Evolutionary conservation across 177 flowering plant genomes (phyloP).

Genomic region (Tripterygium wilfordii): DNA sequence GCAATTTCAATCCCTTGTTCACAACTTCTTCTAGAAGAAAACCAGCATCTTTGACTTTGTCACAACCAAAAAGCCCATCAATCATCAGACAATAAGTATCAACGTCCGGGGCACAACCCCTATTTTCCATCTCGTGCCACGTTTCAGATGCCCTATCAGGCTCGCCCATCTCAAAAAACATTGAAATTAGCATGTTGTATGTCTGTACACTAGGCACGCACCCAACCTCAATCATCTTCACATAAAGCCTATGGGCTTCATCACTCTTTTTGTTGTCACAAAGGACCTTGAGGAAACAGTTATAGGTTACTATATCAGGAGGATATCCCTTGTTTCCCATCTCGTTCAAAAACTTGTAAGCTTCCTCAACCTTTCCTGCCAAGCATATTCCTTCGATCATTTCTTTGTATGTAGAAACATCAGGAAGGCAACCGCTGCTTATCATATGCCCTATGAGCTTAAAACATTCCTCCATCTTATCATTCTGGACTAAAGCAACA

Average conservation of each 20-base stretch:
- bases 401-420: conserved; percentile 87
- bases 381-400: conserved; percentile 83
- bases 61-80: conserved; percentile 75
- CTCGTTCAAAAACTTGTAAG: conserved; percentile 81
- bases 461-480: conserved; percentile 71
- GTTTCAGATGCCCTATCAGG: conserved; percentile 72
- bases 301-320: conserved; percentile 86
- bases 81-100: conserved; percentile 85
- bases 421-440: conserved; percentile 80
- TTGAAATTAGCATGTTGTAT: conserved; percentile 72
- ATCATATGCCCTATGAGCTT: conserved; percentile 64
- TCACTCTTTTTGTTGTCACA: conserved; percentile 66
- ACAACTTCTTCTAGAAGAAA: conserved; percentile 65
- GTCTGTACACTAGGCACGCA: conserved; percentile 91
- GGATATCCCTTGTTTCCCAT: conserved; percentile 90
- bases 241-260: conserved; percentile 64
- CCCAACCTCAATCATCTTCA: conserved; percentile 58
- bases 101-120: conserved; percentile 48
- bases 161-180: conserved; percentile 69
- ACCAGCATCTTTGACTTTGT: conserved; percentile 53
- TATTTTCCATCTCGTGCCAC: conserved; percentile 84
- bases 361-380: conserved; percentile 68
- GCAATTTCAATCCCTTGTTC: conserved; percentile 62
- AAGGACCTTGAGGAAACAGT: conserved; percentile 87
- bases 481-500: conserved; percentile 50